Percentiles rank a stretch among this genome's conserved stretches.
These are phyloP conservation scores for Achlya hypogyna DNA, from an alignment of 352 stramenopile species.

Conservation along the genomic window DNA sequence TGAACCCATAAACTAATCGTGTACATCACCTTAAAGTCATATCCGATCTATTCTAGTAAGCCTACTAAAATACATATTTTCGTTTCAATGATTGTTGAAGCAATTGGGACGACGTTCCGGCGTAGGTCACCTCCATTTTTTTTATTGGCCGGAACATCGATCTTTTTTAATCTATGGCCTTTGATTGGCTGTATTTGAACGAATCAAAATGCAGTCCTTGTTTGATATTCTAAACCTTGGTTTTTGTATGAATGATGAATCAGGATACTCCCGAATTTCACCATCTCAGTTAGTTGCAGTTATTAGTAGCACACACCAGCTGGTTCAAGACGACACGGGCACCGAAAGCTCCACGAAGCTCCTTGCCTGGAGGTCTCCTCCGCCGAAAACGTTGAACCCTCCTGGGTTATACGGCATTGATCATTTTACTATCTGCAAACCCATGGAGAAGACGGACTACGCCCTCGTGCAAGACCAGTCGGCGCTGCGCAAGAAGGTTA, in stretches of 20 bases:
- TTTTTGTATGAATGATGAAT: background rate
- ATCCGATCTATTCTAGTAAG: too few species aligned
- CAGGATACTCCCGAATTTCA: too few species aligned
- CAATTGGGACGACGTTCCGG: background rate
- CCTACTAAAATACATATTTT: too few species aligned
- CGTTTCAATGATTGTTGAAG: too few species aligned
- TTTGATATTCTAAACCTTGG: too few species aligned
- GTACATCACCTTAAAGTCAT: too few species aligned
- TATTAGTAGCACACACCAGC: background rate
- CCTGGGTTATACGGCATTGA: background rate
- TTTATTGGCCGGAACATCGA: background rate
- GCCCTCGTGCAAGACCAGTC: background rate
- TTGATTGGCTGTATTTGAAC: background rate
- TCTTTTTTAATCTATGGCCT: background rate
- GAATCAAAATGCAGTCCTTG: too few species aligned
- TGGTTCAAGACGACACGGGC: background rate
- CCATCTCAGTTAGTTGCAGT: too few species aligned
- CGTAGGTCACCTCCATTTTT: background rate
- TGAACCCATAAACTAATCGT: too few species aligned
- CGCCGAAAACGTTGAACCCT: background rate
- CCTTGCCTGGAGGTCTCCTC: background rate
- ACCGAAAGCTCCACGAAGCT: background rate
- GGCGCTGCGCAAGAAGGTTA: background rate
- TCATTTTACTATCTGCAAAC: background rate
- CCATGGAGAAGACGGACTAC: background rate